Evolutionary conservation across 345 rosid species (phyloP).

Genomic region (Citrus medica): DNA sequence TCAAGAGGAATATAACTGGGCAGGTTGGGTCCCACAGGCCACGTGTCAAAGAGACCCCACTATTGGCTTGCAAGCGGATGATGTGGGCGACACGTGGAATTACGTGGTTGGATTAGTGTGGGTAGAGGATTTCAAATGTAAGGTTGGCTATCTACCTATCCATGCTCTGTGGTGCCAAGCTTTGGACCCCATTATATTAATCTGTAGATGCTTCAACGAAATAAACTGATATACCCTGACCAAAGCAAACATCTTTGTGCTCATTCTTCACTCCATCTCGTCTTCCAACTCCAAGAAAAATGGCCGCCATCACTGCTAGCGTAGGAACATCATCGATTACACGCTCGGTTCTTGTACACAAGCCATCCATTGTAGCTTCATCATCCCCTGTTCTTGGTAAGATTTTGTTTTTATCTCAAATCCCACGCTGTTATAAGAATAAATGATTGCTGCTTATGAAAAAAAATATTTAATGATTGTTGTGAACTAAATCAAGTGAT

Average conservation of each 20-base stretch:
- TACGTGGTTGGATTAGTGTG: slow-evolving; percentile 37
- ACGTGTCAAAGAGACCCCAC: background rate
- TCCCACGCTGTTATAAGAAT: background rate
- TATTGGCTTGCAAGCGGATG: slow-evolving; percentile 19
- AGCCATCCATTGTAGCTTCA: slow-evolving; percentile 32
- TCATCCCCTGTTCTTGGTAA: slow-evolving; percentile 65
- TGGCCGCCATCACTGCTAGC: slow-evolving; percentile 57
- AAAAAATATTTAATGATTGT: background rate
- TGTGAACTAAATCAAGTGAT: too few relatives aligned
- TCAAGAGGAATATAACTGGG: too few relatives aligned
- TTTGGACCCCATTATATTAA: slow-evolving; percentile 4
- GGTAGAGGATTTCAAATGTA: slow-evolving; percentile 57
- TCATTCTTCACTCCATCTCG: background rate
- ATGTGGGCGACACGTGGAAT: slow-evolving; percentile 57
- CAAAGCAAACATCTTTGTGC: background rate
- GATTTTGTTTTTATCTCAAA: background rate
- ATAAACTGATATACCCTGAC: background rate
- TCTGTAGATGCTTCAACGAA: slow-evolving; percentile 10
- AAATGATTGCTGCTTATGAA: background rate
- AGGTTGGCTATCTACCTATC: slow-evolving; percentile 21
- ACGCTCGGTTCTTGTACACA: slow-evolving; percentile 41
- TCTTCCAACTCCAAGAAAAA: slow-evolving; percentile 24
- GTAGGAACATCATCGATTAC: slow-evolving; percentile 48
- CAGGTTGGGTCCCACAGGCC: too few relatives aligned
- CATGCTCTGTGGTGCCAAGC: background rate